Percentiles rank a stretch among this genome's conserved stretches.
phyloP scores from a whole-genome alignment of 495 filamentous ascomycete genomes.

The Annulohypoxylon nitens region DNA sequence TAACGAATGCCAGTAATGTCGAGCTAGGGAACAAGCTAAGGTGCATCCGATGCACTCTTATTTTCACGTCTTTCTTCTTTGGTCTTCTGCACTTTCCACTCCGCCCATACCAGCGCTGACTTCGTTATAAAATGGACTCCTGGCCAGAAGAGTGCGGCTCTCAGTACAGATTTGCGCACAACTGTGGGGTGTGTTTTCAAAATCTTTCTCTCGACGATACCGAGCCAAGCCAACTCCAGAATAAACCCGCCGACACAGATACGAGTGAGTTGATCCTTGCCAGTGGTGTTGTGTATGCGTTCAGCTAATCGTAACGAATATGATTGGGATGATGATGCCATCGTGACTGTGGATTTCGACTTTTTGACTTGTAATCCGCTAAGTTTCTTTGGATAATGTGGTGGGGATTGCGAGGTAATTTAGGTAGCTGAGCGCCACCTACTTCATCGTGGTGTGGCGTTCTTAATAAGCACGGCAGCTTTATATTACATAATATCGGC shows the following conservation, averaged over 20 bases:
- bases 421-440: not conserved
- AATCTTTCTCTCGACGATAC: conserved; percentile 26
- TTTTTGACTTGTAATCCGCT: conserved; percentile 5
- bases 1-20: not conserved
- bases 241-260: conserved; percentile 34
- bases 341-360: conserved; percentile 13
- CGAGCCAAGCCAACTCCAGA: conserved; percentile 40
- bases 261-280: conserved; percentile 31
- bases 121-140: conserved; percentile 21
- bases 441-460: not conserved
- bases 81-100: conserved; percentile 28
- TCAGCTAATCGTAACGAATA: conserved; percentile 42
- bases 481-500: too few species aligned
- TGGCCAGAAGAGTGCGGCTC: conserved; percentile 30
- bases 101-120: conserved; percentile 39
- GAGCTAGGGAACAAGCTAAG: not conserved
- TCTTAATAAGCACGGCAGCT: too few species aligned
- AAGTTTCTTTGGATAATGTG: not conserved
- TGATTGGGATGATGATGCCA: conserved; percentile 33
- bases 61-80: conserved; percentile 5
- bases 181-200: conserved; percentile 30
- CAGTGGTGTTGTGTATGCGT: conserved; percentile 39
- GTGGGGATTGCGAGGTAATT: not conserved
- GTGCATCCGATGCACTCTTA: not conserved
- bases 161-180: conserved; percentile 34